Evolutionary conservation across 768 basidiomycete genomes (phyloP).

Genomic region (Mycena polygramma): DNA sequence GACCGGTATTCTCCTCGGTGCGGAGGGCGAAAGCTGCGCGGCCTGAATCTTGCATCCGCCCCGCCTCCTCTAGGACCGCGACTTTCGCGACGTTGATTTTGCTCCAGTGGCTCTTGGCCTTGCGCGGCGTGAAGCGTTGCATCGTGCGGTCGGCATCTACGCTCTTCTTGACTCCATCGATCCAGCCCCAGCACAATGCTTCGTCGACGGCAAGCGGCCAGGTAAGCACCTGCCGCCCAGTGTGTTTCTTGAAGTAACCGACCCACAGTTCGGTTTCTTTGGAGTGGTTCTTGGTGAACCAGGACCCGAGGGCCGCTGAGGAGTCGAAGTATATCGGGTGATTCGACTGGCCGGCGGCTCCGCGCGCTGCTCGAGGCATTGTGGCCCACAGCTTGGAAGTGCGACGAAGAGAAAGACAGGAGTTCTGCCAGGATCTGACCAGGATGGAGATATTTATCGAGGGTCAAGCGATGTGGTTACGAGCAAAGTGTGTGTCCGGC

Average conservation of each 20-base stretch:
- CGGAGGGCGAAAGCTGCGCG: constrained; percentile 31
- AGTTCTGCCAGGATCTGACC: too few species aligned
- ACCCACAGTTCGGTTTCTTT: constrained; percentile 17
- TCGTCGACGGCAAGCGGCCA: constrained; percentile 23
- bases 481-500: too few species aligned
- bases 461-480: too few species aligned
- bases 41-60: constrained; percentile 28
- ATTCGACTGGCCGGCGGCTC: background rate
- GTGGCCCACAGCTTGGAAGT: background rate
- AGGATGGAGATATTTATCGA: too few species aligned
- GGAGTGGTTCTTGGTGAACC: constrained; percentile 17
- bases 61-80: constrained; percentile 20
- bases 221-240: constrained; percentile 16
- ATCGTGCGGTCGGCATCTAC: constrained; percentile 26
- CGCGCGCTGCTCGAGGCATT: constrained; percentile 11
- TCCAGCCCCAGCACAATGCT: constrained; percentile 33
- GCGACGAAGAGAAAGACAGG: too few species aligned
- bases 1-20: constrained; percentile 29
- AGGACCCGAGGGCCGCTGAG: constrained; percentile 5
- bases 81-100: constrained; percentile 29
- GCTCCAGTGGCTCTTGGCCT: constrained; percentile 32
- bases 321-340: constrained; percentile 16
- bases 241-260: constrained; percentile 28
- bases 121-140: constrained; percentile 33
- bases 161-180: constrained; percentile 21